Percentiles rank a stretch among this genome's conserved stretches.
These are phyloP conservation scores for Mucor piriformis DNA, from an alignment of 371 early-diverging fungal species.

Conservation along the genomic window DNA sequence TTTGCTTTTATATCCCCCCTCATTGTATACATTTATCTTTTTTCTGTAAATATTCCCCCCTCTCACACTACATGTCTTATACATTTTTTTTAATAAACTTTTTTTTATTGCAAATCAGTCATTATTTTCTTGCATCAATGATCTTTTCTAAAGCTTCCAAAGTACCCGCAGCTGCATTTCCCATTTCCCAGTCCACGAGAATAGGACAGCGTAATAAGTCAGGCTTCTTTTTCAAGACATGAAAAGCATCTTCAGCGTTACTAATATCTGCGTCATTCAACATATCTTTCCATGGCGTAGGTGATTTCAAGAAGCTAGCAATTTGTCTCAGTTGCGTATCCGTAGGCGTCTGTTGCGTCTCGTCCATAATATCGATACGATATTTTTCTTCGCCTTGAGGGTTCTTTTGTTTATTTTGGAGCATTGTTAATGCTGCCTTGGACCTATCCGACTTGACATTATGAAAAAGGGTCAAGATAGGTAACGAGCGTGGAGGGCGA, in stretches of 20 bases:
- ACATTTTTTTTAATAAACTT: neutral
- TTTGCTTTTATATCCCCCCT: neutral
- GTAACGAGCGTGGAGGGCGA: conserved; percentile 45
- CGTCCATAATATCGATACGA: conserved; percentile 29
- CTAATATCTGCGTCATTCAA: conserved; percentile 11
- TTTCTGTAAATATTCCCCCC: too few species aligned
- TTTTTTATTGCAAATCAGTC: neutral
- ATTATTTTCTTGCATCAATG: conserved; percentile 20
- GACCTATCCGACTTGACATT: conserved; percentile 32
- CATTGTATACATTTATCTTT: neutral
- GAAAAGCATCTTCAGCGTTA: conserved; percentile 26
- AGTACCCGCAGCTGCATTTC: conserved; percentile 40
- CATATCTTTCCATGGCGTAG: conserved; percentile 31
- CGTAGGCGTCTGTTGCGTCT: conserved; percentile 24
- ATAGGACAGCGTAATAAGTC: conserved; percentile 33
- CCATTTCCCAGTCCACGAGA: conserved; percentile 47
- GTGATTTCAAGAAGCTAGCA: conserved; percentile 19
- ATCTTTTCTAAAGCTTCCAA: conserved; percentile 28
- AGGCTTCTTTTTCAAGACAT: conserved; percentile 28
- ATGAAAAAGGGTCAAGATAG: conserved; percentile 41
- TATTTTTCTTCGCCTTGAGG: conserved; percentile 30
- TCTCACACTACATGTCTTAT: neutral
- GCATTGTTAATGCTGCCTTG: conserved; percentile 25
- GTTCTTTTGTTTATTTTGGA: conserved; percentile 32
- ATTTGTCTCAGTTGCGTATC: conserved; percentile 29